Evolutionary conservation across 352 stramenopile species (phyloP).

Genomic region (Pythium sp.): DNA sequence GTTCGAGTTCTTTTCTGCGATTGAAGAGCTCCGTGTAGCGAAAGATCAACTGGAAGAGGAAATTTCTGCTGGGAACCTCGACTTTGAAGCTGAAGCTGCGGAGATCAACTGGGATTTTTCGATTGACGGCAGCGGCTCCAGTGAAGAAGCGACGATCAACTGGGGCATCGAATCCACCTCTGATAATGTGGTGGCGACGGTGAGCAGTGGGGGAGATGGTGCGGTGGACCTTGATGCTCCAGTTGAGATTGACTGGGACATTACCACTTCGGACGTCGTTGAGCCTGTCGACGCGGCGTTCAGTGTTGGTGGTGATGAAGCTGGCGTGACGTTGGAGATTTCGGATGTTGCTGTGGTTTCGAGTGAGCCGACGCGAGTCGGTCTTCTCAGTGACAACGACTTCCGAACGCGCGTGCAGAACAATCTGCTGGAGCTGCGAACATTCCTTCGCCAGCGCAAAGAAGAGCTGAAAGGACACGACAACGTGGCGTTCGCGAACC

Average conservation of each 20-base stretch:
- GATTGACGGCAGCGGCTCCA: conserved; percentile 33
- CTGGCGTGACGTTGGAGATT: conserved; percentile 5
- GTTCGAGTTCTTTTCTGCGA: conserved; percentile 57
- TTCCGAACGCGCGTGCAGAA: conserved; percentile 65
- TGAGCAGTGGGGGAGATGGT: conserved; percentile 13
- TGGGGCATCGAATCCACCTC: conserved; percentile 61
- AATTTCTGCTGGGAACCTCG: conserved; percentile 13
- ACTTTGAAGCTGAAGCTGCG: conserved; percentile 54
- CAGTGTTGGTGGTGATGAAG: conserved; percentile 5
- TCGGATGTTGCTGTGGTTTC: neutral
- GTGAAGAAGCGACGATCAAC: conserved; percentile 43
- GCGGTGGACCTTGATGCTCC: conserved; percentile 27
- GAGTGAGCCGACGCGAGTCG: conserved; percentile 37
- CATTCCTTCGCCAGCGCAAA: conserved; percentile 58
- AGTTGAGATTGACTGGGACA: conserved; percentile 78
- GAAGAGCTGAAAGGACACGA: conserved; percentile 37
- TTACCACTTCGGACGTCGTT: conserved; percentile 44
- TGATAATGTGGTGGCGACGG: conserved; percentile 9
- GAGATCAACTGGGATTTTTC: conserved; percentile 81
- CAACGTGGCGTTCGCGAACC: conserved; percentile 64
- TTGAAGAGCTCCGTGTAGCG: conserved; percentile 44
- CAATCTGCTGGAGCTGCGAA: conserved; percentile 68
- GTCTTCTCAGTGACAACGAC: conserved; percentile 48
- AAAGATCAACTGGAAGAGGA: conserved; percentile 31
- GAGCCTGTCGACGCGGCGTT: conserved; percentile 22